These are phyloP conservation scores for Arthrobotrys sphaeroides DNA, from an alignment of 2,329 filamentous ascomycete species.

Conservation along the genomic window DNA sequence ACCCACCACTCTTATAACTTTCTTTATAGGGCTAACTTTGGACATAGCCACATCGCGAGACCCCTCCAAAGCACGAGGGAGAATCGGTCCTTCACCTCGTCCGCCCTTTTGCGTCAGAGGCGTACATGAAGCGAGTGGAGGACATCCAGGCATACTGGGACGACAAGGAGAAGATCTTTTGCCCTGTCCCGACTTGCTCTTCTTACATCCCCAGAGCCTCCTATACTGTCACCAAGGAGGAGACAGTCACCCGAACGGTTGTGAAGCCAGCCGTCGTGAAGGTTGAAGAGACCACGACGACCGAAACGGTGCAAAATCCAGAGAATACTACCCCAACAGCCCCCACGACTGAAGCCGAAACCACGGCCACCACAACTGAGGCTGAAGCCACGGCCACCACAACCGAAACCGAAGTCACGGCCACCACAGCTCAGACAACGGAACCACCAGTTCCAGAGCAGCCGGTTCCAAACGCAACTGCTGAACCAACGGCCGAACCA, in stretches of 20 bases:
- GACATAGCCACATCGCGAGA: slow-evolving; percentile 41
- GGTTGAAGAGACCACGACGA: neutral
- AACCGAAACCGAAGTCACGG: neutral
- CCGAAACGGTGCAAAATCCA: slow-evolving; percentile 12
- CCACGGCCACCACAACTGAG: neutral
- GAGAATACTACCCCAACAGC: neutral
- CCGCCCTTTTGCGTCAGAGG: slow-evolving; percentile 31
- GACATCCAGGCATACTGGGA: slow-evolving; percentile 46
- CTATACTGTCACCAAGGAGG: slow-evolving; percentile 25
- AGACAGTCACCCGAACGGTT: slow-evolving; percentile 2
- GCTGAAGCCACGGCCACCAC: neutral
- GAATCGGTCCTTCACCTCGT: slow-evolving; percentile 21
- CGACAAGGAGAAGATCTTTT: slow-evolving; percentile 43
- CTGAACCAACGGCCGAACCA: neutral
- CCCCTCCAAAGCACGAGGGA: slow-evolving; percentile 22
- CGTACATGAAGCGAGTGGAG: slow-evolving; percentile 19
- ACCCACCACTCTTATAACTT: neutral
- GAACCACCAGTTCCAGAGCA: neutral
- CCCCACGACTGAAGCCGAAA: neutral
- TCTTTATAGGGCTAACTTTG: neutral
- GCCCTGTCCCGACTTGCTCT: slow-evolving; percentile 39
- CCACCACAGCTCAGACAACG: neutral
- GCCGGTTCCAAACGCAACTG: neutral
- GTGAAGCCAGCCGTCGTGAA: neutral
- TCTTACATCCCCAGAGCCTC: slow-evolving; percentile 16